These are phyloP conservation scores for Hypericum perforatum DNA, from an alignment of 345 rosid species.

Conservation along the genomic window DNA sequence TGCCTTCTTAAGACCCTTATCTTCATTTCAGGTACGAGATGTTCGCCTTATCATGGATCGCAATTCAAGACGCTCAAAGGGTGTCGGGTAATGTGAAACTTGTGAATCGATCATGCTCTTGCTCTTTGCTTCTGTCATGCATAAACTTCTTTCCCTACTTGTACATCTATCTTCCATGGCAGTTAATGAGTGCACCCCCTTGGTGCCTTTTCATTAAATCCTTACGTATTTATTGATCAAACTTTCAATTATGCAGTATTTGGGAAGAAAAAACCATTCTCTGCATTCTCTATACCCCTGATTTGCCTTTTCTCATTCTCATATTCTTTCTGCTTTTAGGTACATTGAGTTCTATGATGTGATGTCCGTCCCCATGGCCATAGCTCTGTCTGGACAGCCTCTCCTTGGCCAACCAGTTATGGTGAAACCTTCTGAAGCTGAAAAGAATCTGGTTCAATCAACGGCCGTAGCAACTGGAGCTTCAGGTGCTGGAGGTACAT, in stretches of 20 bases:
- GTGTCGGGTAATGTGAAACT: constrained; percentile 59
- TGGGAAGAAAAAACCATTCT: too few relatives aligned
- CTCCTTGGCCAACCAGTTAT: constrained; percentile 93
- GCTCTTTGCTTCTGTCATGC: not conserved
- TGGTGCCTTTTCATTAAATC: too few relatives aligned
- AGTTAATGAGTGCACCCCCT: too few relatives aligned
- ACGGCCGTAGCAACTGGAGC: constrained; percentile 55
- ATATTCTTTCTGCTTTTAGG: constrained; percentile 32
- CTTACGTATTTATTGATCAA: too few relatives aligned
- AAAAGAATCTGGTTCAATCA: constrained; percentile 94
- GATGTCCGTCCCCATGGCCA: constrained; percentile 99
- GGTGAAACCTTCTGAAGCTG: constrained; percentile 99
- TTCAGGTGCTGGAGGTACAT: constrained; percentile 53
- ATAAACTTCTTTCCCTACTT: too few relatives aligned
- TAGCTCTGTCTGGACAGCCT: constrained; percentile 94
- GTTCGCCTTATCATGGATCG: constrained; percentile 98
- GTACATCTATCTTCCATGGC: too few relatives aligned
- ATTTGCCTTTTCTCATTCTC: not conserved
- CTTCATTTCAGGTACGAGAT: constrained; percentile 73
- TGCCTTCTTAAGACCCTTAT: constrained; percentile 6
- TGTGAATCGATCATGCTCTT: not conserved
- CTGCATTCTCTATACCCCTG: not conserved
- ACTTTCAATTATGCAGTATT: too few relatives aligned
- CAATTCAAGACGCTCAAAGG: constrained; percentile 90
- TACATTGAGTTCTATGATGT: constrained; percentile 92